Percentiles rank a stretch among this genome's conserved stretches.
Conservation (phyloP, 345 rosid species). For the Mallotus nudiflorus region DNA sequence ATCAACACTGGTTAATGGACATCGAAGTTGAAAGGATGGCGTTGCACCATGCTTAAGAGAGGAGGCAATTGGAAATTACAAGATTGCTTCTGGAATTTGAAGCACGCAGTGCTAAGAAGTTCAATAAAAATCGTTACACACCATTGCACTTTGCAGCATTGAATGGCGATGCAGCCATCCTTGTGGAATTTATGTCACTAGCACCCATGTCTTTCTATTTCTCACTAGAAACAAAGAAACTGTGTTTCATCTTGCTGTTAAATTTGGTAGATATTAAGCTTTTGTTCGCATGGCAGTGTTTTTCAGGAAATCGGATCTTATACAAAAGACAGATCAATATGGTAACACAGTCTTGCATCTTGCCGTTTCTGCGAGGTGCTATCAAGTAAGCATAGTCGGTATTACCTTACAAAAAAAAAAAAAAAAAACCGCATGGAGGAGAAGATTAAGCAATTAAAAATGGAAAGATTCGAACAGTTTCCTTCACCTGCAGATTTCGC, state of each 20-base stretch:
- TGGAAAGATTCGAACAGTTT: slow-evolving; percentile 45
- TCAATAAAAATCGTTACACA: slow-evolving; percentile 8
- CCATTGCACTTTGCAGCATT: slow-evolving; percentile 27
- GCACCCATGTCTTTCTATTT: slow-evolving; percentile 13
- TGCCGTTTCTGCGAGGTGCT: slow-evolving; percentile 16
- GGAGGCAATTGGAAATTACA: neutral
- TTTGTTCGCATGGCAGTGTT: neutral
- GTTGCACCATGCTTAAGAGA: neutral
- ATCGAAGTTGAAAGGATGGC: slow-evolving; percentile 10
- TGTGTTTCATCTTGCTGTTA: slow-evolving; percentile 29
- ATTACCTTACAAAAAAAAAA: too few species aligned
- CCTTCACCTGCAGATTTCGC: slow-evolving; percentile 55
- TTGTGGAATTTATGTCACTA: slow-evolving; percentile 6
- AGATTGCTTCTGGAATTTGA: neutral
- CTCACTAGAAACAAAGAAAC: slow-evolving; percentile 22
- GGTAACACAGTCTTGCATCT: slow-evolving; percentile 33
- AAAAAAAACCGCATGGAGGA: slow-evolving; percentile 12
- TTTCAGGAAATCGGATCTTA: neutral
- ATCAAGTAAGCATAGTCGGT: slow-evolving; percentile 17
- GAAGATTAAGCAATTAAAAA: slow-evolving; percentile 25
- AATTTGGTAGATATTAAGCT: slow-evolving; percentile 2
- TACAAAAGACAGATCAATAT: slow-evolving; percentile 21
- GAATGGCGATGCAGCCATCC: slow-evolving; percentile 20
- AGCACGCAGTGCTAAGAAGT: neutral
- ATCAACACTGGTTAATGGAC: slow-evolving; percentile 9